A percentile compares a stretch with the other conserved stretches of the same genome.
phyloP scores from a whole-genome alignment of 148 eudicot species.

The Drosera capensis region DNA sequence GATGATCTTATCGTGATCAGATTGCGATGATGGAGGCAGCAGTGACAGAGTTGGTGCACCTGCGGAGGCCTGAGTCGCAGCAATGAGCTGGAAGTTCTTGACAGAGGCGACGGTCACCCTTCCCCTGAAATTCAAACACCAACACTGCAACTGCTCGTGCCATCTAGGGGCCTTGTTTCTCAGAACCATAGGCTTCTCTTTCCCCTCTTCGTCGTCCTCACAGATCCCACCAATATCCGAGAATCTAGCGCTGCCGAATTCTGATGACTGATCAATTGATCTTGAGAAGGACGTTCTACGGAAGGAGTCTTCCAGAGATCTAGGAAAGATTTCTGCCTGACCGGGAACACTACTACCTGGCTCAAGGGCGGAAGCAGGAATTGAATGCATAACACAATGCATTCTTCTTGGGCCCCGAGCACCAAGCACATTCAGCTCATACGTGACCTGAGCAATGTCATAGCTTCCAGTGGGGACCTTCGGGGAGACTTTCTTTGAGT shows the following conservation, averaged over 20 bases:
- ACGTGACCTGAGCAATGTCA: conserved; percentile 64
- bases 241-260: no score
- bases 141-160: no score
- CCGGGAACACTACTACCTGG: conserved; percentile 5
- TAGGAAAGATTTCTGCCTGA: conserved; percentile 3
- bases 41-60: no score
- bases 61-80: no score
- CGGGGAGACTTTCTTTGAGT: conserved; percentile 48
- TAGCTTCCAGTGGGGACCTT: conserved; percentile 58
- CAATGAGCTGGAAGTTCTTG: conserved; percentile 10
- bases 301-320: not conserved
- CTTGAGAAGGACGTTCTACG: no score
- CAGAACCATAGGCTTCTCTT: not conserved
- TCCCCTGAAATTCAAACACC: conserved; percentile 6
- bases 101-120: conserved; percentile 9
- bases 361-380: conserved; percentile 7
- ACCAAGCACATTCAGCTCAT: conserved; percentile 81
- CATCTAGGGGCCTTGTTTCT: conserved; percentile 9
- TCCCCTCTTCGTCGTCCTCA: not conserved
- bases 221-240: no score
- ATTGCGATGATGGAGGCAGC: no score
- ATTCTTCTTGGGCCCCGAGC: conserved; percentile 17
- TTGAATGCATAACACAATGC: conserved; percentile 7
- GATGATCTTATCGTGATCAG: conserved; percentile 7
- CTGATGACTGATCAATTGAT: no score